Base-by-base conservation (phyloP, 352 stramenopile species). In the Globisporangium cylindrosporum region DNA sequence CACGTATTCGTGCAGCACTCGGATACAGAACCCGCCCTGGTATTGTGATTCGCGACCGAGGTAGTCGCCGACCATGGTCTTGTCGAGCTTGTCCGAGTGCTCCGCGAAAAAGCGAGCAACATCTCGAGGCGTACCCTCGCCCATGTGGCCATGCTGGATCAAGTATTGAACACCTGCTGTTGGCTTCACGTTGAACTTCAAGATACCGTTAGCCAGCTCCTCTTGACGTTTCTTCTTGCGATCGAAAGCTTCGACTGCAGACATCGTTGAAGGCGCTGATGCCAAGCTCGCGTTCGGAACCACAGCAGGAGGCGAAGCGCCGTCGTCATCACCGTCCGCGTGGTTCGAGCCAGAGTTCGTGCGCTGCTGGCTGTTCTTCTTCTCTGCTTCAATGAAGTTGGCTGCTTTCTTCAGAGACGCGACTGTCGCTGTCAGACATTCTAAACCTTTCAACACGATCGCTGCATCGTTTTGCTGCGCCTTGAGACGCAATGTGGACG, bases 131-230 rank as follows among this genome's bases (percentile, higher is more conserved):
- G 96, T 96, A 4, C 92, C 86, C 66, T 97, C 76, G 25, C 94
- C 86, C 64, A 99, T 74, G 74, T 98, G 95, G 10, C 97, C 97
- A 61, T 91, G 84, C 64, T 97, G 80, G 12, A 92, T 85, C 6
- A 99, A 84, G 67, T 97, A 99, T 69, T 91, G 86, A 54, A 98
- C 84, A 43, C 95, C 94, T 59, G 90, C 80, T 43, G 86, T 96
- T 0, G 97, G 89, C 56, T 98, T 99, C 24, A 99, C 86, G 58
- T 98, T 99, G 75, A 99, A 99, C 78, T 99, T 99, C 25, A 99
- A 78, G 48, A 97, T 92, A 1, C 97, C 98, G 14, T 93, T 98
- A 24, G 97, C 90, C 59, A 99, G 92, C 71, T 99, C 98, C 73
- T 99, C 95, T 72, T 99, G 89, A 3, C 94, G 84, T 49, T 93